A percentile compares a stretch with the other conserved stretches of the same genome.
These are phyloP conservation scores for Blastocystis hominis DNA, from an alignment of 352 stramenopile genomes.

Conservation along the genomic window DNA sequence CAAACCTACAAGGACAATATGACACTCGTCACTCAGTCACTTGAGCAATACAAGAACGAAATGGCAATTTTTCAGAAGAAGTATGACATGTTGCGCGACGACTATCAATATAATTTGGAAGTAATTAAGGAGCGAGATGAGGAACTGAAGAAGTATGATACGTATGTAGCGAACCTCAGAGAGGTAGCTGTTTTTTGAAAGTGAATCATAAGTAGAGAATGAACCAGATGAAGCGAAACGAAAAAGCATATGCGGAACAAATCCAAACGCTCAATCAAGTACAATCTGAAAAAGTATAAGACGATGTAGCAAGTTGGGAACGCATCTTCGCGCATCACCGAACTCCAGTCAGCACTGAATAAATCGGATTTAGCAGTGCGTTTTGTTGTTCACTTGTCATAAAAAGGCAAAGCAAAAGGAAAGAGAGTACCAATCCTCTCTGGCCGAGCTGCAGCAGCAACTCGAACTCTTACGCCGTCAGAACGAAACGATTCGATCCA, in stretches of 20 bases:
- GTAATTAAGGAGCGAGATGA: constrained; percentile 55
- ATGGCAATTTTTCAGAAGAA: constrained; percentile 57
- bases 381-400: neutral
- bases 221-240: neutral
- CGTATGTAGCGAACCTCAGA: neutral
- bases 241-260: constrained; percentile 39
- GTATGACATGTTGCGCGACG: constrained; percentile 46
- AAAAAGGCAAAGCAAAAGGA: neutral
- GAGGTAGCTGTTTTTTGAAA: neutral
- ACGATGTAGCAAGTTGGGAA: neutral
- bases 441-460: constrained; percentile 15
- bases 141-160: constrained; percentile 38
- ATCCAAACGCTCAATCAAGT: neutral
- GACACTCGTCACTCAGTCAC: constrained; percentile 33
- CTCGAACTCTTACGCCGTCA: neutral
- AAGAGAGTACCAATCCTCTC: neutral
- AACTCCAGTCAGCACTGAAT: neutral
- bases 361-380: neutral
- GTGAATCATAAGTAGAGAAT: neutral
- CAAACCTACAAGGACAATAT: constrained; percentile 55
- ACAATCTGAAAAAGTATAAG: neutral
- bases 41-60: constrained; percentile 53
- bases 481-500: constrained; percentile 25
- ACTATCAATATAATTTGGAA: constrained; percentile 39
- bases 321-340: neutral